Evolutionary conservation across 257 asterid species (phyloP).

Genomic region (Forsythia viridissima): DNA sequence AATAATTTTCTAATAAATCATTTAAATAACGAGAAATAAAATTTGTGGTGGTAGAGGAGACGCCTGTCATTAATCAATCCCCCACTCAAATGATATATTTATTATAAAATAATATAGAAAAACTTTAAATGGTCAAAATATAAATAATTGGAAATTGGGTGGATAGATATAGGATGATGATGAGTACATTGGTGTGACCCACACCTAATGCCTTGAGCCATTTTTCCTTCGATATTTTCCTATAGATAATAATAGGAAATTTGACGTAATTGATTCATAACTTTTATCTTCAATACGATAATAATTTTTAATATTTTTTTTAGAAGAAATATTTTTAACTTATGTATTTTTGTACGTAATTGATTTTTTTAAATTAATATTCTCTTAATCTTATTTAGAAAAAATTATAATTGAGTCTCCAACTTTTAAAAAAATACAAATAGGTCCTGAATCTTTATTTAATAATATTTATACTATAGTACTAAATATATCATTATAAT

Average conservation of each 20-base stretch:
- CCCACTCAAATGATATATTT: neutral
- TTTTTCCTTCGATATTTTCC: neutral
- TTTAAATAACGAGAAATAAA: neutral
- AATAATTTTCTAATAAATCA: neutral
- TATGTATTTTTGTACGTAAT: too few relatives aligned
- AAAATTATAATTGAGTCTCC: too few relatives aligned
- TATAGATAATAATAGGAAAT: neutral
- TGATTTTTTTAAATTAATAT: too few relatives aligned
- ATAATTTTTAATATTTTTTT: too few relatives aligned
- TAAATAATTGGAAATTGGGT: neutral
- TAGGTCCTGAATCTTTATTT: too few relatives aligned
- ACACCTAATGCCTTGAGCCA: neutral
- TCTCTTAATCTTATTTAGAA: too few relatives aligned
- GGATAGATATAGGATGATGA: neutral
- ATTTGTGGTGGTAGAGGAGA: neutral
- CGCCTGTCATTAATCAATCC: neutral
- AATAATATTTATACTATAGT: too few relatives aligned
- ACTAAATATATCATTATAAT: too few relatives aligned
- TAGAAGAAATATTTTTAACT: too few relatives aligned
- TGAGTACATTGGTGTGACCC: neutral
- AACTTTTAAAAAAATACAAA: too few relatives aligned
- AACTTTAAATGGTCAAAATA: neutral
- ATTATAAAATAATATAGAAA: neutral
- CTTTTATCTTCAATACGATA: too few relatives aligned
- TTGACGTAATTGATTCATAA: too few relatives aligned